These are phyloP conservation scores for Paralagenidium karlingii DNA, from an alignment of 352 stramenopile species.

Conservation along the genomic window DNA sequence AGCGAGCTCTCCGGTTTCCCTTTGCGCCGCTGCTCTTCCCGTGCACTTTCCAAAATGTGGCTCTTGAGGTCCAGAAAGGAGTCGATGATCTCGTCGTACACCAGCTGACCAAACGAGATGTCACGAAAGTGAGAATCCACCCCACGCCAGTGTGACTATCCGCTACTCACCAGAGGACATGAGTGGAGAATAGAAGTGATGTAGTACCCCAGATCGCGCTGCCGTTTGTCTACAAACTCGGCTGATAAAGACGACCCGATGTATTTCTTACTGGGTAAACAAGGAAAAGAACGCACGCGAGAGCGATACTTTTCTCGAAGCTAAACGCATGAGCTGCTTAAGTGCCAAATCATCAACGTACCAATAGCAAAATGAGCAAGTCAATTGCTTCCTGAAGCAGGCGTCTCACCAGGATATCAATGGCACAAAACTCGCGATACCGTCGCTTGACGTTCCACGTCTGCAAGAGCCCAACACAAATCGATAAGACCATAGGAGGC, in stretches of 20 bases:
- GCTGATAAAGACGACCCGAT: constrained; percentile 73
- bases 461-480: no score
- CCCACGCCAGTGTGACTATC: background rate
- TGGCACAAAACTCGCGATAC: constrained; percentile 77
- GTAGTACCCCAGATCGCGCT: constrained; percentile 79
- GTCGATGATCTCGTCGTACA: constrained; percentile 80
- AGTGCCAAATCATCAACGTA: constrained; percentile 1
- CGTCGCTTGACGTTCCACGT: constrained; percentile 74
- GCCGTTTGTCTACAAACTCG: constrained; percentile 80
- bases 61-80: constrained; percentile 83
- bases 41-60: constrained; percentile 55
- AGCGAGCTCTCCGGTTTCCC: no score
- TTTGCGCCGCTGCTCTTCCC: constrained; percentile 46
- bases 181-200: constrained; percentile 77
- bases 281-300: constrained; percentile 51
- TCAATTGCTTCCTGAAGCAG: no score
- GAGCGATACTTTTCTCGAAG: constrained; percentile 78
- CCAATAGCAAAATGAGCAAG: no score
- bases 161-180: constrained; percentile 36
- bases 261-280: constrained; percentile 78
- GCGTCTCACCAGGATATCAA: constrained; percentile 63
- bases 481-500: no score
- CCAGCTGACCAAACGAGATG: constrained; percentile 19
- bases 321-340: constrained; percentile 10
- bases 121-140: background rate